Base-by-base conservation (phyloP, 345 rosid genomes). In the Aquilaria malaccensis region DNA sequence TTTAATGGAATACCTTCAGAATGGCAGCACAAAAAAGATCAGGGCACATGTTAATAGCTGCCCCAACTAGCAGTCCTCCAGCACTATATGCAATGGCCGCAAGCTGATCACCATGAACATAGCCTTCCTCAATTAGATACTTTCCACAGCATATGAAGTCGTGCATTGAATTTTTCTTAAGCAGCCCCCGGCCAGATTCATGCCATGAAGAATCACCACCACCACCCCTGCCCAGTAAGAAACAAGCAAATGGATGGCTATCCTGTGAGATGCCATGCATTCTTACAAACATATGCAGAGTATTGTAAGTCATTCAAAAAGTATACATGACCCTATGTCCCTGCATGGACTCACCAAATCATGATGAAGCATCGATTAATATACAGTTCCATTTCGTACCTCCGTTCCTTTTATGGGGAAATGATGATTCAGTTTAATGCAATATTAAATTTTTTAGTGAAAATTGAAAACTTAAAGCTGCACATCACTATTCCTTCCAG, bases 11-110 rank as follows among this genome's bases (percentile, higher is more conserved):
- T 33, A 91, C 98, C 96, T 87, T 92, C 76, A 89, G 67, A 61
- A 92, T 76, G 15, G 85, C 86, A 52, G 89, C 93, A 69, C 74
- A 72, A 51, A 92, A 87, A 55, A 92, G 78, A 62, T 68, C 64
- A 0, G 93, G 89, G 55, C 72, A 70, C 78, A 82, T 77, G 67
- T 89, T 92, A 65, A 89, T 77, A 15, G 86, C 84, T 30, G 91
- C 95, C 53, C 89, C 95, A 33, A 81, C 80, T 56, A 89, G 85
- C 63, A 92, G 78, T 55, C 86, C 78, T 46, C 98, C 97, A 22
- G 98, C 98, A 15, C 97, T 89, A 47, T 58, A 53, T 45, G 93
- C 95, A 3, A 80, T 73, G 65, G 96, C 91, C 78, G 85, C 74
- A 46, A 89, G 91, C 59, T 63, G 74, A 56, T 82, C 74, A 71